Evolutionary conservation across 2,329 filamentous ascomycete species (phyloP), one percentile per base, ranked within the genome.

Genomic region (Botrytis sinoallii): DNA sequence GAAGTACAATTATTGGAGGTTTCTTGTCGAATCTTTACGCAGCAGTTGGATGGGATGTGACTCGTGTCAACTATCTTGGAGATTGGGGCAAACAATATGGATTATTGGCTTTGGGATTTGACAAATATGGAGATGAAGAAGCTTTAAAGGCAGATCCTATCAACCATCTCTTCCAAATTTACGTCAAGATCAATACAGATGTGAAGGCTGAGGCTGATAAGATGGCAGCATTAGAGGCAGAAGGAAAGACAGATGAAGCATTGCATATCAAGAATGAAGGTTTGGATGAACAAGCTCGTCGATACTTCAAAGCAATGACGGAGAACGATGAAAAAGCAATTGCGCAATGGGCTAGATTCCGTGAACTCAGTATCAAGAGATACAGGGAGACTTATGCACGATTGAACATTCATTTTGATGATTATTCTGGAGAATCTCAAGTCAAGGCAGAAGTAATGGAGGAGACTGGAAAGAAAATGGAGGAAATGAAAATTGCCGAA

Each of bases 151-250:
- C 86, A 66, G 92, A 95, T 79, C 93, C 93, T 20, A 94, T 95
- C 80, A 92, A 93, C 82, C 93, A 96, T 81, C 85, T 96, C 16
- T 95, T 91, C 82, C 89, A 94, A 79, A 90, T 96, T 70, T 96
- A 95, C 79, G 92, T 95, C 76, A 88, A 89, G 82, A 93, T 95
- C 82, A 89, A 89, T 77, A 85, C 85, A 55, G 85, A 91, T 5
- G 87, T 91, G 76, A 82, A 85, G 3, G 88, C 86, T 0, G 90
- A 94, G 84, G 91, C 91, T 77, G 91, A 92, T 76, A 81, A 87
- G 74, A 88, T 91, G 38, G 89, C 90, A 78, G 85, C 83, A 60
- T 61, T 80, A 25, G 78, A 81, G 70, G 76, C 71, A 35, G 78
- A 75, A 18, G 80, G 79, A 52, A 75, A 85, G 60, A 86, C 87